Evolutionary conservation across 2,329 filamentous ascomycete genomes (phyloP), one percentile per base, ranked within the genome.

Genomic region (Basipetospora sp.): DNA sequence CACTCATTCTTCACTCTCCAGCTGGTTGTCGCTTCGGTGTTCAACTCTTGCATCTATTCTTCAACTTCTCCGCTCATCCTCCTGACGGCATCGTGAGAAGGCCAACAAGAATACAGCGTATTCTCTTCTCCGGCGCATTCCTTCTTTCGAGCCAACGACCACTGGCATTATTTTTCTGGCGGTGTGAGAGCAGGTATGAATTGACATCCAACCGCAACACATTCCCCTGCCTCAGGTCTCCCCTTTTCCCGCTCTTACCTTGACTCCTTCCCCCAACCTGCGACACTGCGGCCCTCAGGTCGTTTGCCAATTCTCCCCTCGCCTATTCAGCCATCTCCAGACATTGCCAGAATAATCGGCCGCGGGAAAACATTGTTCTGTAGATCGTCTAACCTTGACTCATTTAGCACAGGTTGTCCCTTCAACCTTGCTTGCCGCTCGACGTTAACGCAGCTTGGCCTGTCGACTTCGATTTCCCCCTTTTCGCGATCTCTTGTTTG

Each of bases 251-350:
- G 18, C 16, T 19, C 26, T 25, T 31, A 22, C 22, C 28, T 34
- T 39, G 31, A 22, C 8, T 13, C 30, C 25, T 31, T 26, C 15
- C 33, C 20, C 20, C 29, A 34, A 55, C 49, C 57, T 62, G 58
- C 57, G 56, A 63, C 58, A 57, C 53, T 44, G 48, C 48, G 42
- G 41, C 49, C 53, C 50, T 54, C 54, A 55, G 48, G 38, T 37
- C 43, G 50, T 50, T 50, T 49, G 56, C 36, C n/a, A n/a, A n/a
- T n/a, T n/a, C n/a, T n/a, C n/a, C n/a, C n/a, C n/a, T n/a, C n/a
- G n/a, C n/a, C n/a, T n/a, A n/a, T n/a, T n/a, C n/a, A n/a, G n/a
- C n/a, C 30, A 20, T 16, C 20, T 27, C 33, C n/a, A 17, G 3
- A 30, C 11, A 38, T 6, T 18, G 29, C 4, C 20, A 25, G 20